A percentile compares a stretch with the other conserved stretches of the same genome.
Conservation (phyloP, 257 asterid species). For the Solanum pinnatisectum region DNA sequence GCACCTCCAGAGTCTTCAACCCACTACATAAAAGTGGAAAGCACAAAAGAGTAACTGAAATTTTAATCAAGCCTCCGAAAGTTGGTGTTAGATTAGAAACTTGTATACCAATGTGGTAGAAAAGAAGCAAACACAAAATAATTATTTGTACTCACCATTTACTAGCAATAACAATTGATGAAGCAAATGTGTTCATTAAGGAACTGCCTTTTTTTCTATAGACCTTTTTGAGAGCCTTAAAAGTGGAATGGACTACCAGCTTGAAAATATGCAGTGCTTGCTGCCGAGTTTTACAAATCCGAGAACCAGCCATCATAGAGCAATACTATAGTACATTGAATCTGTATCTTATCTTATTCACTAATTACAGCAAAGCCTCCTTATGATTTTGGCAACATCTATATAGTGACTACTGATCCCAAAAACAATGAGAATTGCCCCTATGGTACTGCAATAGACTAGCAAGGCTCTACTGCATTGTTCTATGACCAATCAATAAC, state of each 20-base stretch:
- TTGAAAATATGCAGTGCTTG: not conserved
- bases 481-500: not conserved
- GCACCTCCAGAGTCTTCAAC: conserved; percentile 74
- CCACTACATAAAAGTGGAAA: conserved; percentile 37
- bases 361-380: not conserved
- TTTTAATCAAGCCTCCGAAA: not conserved
- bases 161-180: not conserved
- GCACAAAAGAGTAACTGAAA: not conserved
- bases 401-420: not conserved
- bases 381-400: not conserved
- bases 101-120: not conserved
- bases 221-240: not conserved
- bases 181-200: not conserved
- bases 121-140: not conserved
- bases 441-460: not conserved
- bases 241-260: not conserved
- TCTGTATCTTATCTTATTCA: not conserved
- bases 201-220: not conserved
- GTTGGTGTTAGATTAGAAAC: not conserved
- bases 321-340: not conserved
- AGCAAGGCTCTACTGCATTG: not conserved
- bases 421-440: not conserved
- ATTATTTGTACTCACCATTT: not conserved
- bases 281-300: not conserved
- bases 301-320: not conserved